These are phyloP conservation scores for Pyrenophora seminiperda DNA, from an alignment of 2,329 filamentous ascomycete species.

Conservation along the genomic window DNA sequence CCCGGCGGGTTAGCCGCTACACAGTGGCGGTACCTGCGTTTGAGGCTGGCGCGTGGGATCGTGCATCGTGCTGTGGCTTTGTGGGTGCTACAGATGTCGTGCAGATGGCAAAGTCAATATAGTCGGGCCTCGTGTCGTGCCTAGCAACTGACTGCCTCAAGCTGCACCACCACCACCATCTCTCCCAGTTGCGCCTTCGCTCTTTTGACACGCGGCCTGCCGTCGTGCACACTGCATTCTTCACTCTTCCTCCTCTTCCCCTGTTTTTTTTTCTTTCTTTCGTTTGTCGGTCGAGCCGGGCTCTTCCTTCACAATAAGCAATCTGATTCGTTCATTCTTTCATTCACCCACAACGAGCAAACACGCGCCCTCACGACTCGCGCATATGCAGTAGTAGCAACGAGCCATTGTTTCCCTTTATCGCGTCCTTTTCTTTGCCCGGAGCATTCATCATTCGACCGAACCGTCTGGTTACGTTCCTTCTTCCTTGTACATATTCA, in stretches of 20 bases:
- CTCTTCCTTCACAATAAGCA: constrained; percentile 35
- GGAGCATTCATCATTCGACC: constrained; percentile 28
- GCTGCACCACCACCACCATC: constrained; percentile 29
- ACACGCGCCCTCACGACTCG: constrained; percentile 25
- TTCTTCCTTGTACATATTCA: constrained; percentile 27
- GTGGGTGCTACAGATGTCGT: constrained; percentile 31
- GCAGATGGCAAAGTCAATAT: constrained; percentile 42
- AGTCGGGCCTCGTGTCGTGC: constrained; percentile 38
- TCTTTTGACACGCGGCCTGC: constrained; percentile 25
- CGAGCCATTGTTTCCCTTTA: constrained; percentile 25
- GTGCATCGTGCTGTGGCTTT: constrained; percentile 37
- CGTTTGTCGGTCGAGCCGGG: constrained; percentile 38
- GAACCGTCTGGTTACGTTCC: constrained; percentile 44
- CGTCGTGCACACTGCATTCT: constrained; percentile 28
- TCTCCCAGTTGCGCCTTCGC: constrained; percentile 19
- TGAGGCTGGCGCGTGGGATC: constrained; percentile 44
- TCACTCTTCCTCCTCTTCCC: constrained; percentile 17
- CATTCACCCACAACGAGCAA: constrained; percentile 11
- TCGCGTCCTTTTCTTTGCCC: constrained; percentile 26
- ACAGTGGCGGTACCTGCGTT: constrained; percentile 38
- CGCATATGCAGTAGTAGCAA: constrained; percentile 42
- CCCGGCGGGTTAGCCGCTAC: constrained; percentile 39
- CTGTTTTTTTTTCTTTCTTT: constrained; percentile 19
- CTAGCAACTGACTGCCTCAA: constrained; percentile 29
- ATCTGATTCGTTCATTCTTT: constrained; percentile 12